Evolutionary conservation across 352 stramenopile species (phyloP), one percentile per base, ranked within the genome.

Genomic region (Phytophthora hybrid): DNA sequence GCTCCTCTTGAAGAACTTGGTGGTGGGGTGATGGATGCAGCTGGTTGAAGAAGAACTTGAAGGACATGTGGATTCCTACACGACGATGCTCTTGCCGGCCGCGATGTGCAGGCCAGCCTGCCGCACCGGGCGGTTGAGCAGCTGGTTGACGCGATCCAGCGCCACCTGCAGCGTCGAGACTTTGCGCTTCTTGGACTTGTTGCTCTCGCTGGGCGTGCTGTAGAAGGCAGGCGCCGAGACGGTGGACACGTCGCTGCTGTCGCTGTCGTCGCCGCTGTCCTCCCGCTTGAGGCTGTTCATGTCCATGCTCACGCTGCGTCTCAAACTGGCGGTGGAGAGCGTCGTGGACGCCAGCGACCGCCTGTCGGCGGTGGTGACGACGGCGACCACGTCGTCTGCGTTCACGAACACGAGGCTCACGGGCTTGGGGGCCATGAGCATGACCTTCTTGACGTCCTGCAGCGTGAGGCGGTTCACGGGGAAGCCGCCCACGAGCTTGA

Each of bases 341-440:
- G 63, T 73, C 39, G 63, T 62, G 46, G 67, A 82, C 26, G 68
- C 60, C 26, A 73, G 39, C 7, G 67, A 82, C 26, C 64, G 62
- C 2, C 68, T 76, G 4, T 53, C 69, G 46, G 68, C 55, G 8
- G 21, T 51, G 51, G 67, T 37, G 19, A 47, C 52, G 11, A 49
- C 29, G n/a, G 85, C 63, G 26, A 85, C 52, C 46, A 88, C 73
- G 29, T 87, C 74, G 41, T 88, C 81, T 39, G 77, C 69, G 69
- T 90, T 90, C n/a, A 92, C 61, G 68, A 94, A 94, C 59, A 94
- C 85, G 55, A 94, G 82, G 54, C 85, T 93, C 73, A 94, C 84
- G 34, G 87, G 87, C 67, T 93, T 93, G 31, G 85, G 84, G 5
- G 86, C 86, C 63, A 79, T 62, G 16, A 92, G 76, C 84, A 94